A percentile compares a stretch with the other conserved stretches of the same genome.
phyloP scores from a whole-genome alignment of 2,329 filamentous ascomycete species.

The Apiospora saccharicola region DNA sequence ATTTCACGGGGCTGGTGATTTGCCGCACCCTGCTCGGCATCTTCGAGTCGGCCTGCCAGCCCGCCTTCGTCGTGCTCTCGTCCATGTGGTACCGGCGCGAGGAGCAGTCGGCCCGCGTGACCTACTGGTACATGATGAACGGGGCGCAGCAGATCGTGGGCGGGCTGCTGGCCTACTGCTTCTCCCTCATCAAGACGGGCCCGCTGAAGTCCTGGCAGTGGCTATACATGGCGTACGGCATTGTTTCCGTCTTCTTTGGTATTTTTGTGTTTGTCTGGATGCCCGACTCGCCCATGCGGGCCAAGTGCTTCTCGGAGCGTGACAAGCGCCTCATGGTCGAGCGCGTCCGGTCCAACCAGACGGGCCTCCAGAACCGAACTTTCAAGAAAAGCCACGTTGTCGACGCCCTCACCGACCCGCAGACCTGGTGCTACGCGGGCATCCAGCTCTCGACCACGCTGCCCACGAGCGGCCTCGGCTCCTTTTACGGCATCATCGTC shows the following conservation, averaged over 20 bases:
- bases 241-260: conserved; percentile 68
- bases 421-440: conserved; percentile 69
- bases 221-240: conserved; percentile 72
- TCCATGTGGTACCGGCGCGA: conserved; percentile 76
- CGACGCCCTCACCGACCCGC: conserved; percentile 68
- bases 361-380: conserved; percentile 63
- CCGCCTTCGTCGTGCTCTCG: conserved; percentile 71
- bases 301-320: conserved; percentile 71
- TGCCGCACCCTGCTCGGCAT: conserved; percentile 73
- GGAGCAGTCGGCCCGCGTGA: conserved; percentile 71
- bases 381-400: conserved; percentile 56
- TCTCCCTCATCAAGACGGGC: conserved; percentile 58
- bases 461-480: conserved; percentile 75
- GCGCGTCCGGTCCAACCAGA: conserved; percentile 67
- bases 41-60: conserved; percentile 75
- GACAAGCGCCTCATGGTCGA: conserved; percentile 71
- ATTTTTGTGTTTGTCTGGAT: conserved; percentile 69
- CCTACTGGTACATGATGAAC: conserved; percentile 83
- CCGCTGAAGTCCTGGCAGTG: conserved; percentile 71
- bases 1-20: conserved; percentile 65
- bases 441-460: conserved; percentile 77
- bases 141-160: conserved; percentile 76
- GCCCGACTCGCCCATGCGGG: conserved; percentile 75
- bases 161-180: conserved; percentile 73
- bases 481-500: conserved; percentile 79